Percentiles rank a stretch among this genome's conserved stretches.
Evolutionary conservation across 129 eudicot species (phyloP).

Genomic region (Mikania micrantha): DNA sequence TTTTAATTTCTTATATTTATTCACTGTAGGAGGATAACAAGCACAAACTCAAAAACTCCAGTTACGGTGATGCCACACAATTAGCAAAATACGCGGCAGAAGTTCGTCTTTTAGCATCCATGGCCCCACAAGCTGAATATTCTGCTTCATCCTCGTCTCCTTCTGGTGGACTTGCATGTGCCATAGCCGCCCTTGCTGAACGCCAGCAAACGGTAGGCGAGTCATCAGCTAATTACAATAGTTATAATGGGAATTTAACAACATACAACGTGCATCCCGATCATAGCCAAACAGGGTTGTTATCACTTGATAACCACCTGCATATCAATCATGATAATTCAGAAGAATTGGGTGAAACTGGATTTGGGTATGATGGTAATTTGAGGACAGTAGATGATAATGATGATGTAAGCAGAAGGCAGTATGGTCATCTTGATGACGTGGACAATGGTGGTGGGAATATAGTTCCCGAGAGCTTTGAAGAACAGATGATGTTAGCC

Average conservation of each 20-base stretch:
- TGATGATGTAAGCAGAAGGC: neutral
- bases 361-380: constrained; percentile 28
- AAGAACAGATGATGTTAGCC: constrained; percentile 90
- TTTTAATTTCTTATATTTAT: neutral
- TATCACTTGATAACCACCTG: constrained; percentile 34
- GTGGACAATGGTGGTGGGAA: constrained; percentile 19
- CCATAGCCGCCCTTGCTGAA: constrained; percentile 37
- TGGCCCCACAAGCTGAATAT: constrained; percentile 33
- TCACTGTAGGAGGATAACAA: constrained; percentile 60
- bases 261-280: constrained; percentile 39
- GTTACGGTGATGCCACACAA: constrained; percentile 34
- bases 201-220: constrained; percentile 55
- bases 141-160: constrained; percentile 51
- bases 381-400: constrained; percentile 21
- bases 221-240: constrained; percentile 33
- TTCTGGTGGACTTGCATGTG: constrained; percentile 74
- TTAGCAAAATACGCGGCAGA: constrained; percentile 30
- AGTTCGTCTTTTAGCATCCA: constrained; percentile 31
- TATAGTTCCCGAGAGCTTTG: constrained; percentile 61
- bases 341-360: constrained; percentile 36
- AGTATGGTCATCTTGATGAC: constrained; percentile 29
- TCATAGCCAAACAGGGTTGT: constrained; percentile 31
- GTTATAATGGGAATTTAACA: constrained; percentile 25
- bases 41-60: constrained; percentile 21
- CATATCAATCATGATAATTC: constrained; percentile 30